These are phyloP conservation scores for Alternaria solani DNA, from an alignment of 2,329 filamentous ascomycete species.

Conservation along the genomic window DNA sequence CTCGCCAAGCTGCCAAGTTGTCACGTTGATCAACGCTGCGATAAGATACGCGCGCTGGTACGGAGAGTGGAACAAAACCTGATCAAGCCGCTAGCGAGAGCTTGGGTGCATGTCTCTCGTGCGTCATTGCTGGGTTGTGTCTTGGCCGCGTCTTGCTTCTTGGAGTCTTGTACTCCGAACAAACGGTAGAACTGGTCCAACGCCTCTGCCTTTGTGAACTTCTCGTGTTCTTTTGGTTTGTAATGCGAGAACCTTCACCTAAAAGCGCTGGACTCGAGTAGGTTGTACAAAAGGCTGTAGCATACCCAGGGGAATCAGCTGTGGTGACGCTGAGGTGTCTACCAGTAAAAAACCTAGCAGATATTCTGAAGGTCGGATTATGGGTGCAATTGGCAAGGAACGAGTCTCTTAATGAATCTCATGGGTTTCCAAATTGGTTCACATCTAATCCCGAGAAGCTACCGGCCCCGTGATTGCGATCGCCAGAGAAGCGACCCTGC, in stretches of 20 bases:
- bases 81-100: slow-evolving; percentile 4
- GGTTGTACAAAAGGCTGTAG: background rate
- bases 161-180: slow-evolving; percentile 1
- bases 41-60: slow-evolving; percentile 21
- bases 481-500: background rate
- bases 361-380: background rate
- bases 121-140: slow-evolving; percentile 8
- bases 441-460: background rate
- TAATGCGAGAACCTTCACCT: background rate
- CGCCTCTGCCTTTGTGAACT: background rate
- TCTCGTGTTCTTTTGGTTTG: background rate
- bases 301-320: background rate
- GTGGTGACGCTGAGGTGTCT: background rate
- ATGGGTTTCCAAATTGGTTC: background rate
- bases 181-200: background rate
- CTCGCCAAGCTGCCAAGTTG: slow-evolving; percentile 31
- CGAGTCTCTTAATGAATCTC: background rate
- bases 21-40: slow-evolving; percentile 27
- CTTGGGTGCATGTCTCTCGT: slow-evolving; percentile 3
- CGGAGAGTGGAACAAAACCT: slow-evolving; percentile 7
- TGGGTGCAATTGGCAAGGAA: background rate
- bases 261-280: background rate
- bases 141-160: slow-evolving; percentile 16
- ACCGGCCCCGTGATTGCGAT: background rate
- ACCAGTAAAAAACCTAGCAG: background rate